phyloP scores from a whole-genome alignment of 164 flowering plant species.

The Magnolia changhungtana region DNA sequence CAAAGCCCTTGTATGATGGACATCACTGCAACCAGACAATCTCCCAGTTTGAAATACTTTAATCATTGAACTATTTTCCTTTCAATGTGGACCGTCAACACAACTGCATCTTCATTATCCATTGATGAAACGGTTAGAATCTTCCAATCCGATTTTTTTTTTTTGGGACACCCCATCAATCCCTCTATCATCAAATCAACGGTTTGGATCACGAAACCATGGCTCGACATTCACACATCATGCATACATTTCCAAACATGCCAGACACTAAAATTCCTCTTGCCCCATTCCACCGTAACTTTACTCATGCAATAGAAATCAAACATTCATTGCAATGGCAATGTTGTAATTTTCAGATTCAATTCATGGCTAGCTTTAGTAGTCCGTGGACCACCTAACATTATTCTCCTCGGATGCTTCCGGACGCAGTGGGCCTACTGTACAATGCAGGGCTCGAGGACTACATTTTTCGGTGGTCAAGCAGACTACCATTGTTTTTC shows the following conservation, averaged over 20 bases:
- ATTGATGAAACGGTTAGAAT: neutral
- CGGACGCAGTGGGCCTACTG: neutral
- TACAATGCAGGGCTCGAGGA: neutral
- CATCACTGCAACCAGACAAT: no score
- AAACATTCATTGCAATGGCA: neutral
- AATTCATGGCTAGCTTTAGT: no score
- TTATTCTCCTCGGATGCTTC: neutral
- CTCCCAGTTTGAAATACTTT: no score
- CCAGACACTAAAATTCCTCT: no score
- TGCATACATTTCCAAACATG: neutral
- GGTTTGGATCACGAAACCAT: neutral
- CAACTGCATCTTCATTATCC: neutral
- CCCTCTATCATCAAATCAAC: neutral
- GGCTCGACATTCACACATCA: neutral
- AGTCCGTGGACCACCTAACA: neutral
- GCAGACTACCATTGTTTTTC: neutral
- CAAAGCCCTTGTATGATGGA: no score
- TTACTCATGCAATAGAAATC: neutral
- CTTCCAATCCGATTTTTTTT: neutral
- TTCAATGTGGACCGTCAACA: no score
- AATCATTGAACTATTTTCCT: no score
- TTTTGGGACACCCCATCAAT: neutral
- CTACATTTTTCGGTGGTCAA: neutral
- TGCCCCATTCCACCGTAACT: neutral
- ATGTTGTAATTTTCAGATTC: neutral